A percentile compares a stretch with the other conserved stretches of the same genome.
These are phyloP conservation scores for Gnomoniopsis smithogilvyi DNA, from an alignment of 2,329 filamentous ascomycete genomes.

Conservation along the genomic window DNA sequence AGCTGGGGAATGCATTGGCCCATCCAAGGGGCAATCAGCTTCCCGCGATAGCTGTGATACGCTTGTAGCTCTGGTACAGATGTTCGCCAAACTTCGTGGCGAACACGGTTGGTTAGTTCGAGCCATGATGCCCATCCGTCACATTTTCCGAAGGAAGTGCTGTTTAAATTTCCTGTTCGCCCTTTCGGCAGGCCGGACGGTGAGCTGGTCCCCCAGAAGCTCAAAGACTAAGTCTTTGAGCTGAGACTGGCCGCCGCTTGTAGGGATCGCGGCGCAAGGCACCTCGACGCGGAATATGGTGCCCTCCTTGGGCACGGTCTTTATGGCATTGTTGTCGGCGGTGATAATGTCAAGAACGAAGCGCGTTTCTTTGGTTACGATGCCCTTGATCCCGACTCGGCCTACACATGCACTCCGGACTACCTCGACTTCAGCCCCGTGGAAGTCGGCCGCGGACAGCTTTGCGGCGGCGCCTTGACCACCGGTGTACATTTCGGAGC, in stretches of 20 bases:
- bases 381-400: constrained; percentile 78
- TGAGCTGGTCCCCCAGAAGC: constrained; percentile 82
- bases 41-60: no score
- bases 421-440: constrained; percentile 81
- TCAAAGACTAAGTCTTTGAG: constrained; percentile 64
- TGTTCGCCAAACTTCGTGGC: no score
- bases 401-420: constrained; percentile 77
- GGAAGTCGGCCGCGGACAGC: constrained; percentile 82
- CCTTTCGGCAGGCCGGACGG: constrained; percentile 76
- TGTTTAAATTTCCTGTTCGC: constrained; percentile 90
- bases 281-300: constrained; percentile 79
- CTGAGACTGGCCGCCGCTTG: constrained; percentile 15
- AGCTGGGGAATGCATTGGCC: no score
- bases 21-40: no score
- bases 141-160: constrained; percentile 74
- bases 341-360: constrained; percentile 86
- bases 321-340: constrained; percentile 61
- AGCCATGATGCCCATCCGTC: constrained; percentile 28
- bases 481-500: constrained; percentile 53
- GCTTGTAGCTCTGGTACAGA: no score
- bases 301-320: constrained; percentile 84
- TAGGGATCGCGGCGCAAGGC: constrained; percentile 36
- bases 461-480: constrained; percentile 65
- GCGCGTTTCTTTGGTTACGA: constrained; percentile 85
- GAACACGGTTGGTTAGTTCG: neutral